Base-by-base conservation (phyloP, 108 stramenopile species). In the Nitzschia sp. region DNA sequence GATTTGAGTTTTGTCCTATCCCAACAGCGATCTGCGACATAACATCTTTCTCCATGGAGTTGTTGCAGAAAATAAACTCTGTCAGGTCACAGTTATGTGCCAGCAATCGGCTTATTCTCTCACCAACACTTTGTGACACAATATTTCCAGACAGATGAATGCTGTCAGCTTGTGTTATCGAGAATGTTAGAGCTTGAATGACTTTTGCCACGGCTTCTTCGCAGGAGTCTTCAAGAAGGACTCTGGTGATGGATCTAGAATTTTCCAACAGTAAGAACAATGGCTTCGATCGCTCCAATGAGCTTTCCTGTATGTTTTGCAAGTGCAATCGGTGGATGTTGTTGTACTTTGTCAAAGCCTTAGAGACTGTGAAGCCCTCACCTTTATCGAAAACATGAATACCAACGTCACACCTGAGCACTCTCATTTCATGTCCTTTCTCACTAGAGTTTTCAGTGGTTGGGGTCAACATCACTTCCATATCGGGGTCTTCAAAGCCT, bases 51-150 rank as follows among this genome's bases (percentile, higher is more conserved):
- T 38, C 41, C 8, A 75, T 68, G 17, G 34, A 29, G 19, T 68
- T 68, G 43, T 75, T 63, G 10, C 64, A 67, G 44, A 75, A 62
- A 12, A 41, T 21, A 60, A 75, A 39, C 26, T 75, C 50, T 20
- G 54, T 19, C 20, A 75, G 48, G 9, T 25, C 21, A n/a, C 29
- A 25, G 37, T 53, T 62, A 14, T 15, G 39, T 54, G 68, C 68
- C 61, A 75, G 14, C 67, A 75, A 57, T 20, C 50, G 22, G 19
- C 71, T 63, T 1, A 63, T 48, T 0, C 55, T 55, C 34, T 48
- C 34, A 19, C 54, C 53, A 0, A 24, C 57, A 25, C 17, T 10
- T 10, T 8, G 52, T 25, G 34, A 43, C 43, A 72, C n/a, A 6
- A 17, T 10, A 51, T 72, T 72, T 17, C 63, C 71, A 12, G 12